phyloP scores from a whole-genome alignment of 2,329 filamentous ascomycete genomes.

The Seiridium unicorne region DNA sequence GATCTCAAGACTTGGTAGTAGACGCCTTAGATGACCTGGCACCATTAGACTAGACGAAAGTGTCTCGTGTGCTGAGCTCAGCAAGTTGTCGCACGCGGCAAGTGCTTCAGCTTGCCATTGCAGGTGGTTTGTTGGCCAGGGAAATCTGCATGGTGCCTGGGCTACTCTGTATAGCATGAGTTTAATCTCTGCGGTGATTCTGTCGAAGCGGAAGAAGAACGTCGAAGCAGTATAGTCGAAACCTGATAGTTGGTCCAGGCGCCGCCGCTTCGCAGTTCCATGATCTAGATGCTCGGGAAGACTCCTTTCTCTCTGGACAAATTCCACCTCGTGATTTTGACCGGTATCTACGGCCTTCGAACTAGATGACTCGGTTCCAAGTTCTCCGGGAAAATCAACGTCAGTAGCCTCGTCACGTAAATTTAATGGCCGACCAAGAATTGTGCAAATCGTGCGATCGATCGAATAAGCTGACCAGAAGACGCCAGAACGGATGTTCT shows the following conservation, averaged over 20 bases:
- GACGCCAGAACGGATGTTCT: constrained; percentile 26
- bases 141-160: constrained; percentile 6
- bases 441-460: constrained; percentile 50
- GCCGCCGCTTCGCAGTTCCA: neutral
- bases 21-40: neutral
- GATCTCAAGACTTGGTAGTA: constrained; percentile 2
- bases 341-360: neutral
- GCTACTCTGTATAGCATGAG: constrained; percentile 10
- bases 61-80: neutral
- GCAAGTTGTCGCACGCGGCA: constrained; percentile 1
- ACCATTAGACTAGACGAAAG: neutral
- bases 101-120: constrained; percentile 6
- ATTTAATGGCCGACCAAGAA: constrained; percentile 55
- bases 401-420: constrained; percentile 55
- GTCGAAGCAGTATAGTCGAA: neutral
- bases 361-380: neutral
- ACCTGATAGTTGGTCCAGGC: neutral
- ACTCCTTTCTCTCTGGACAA: neutral
- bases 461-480: constrained; percentile 55
- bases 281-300: neutral
- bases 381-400: constrained; percentile 34
- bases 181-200: constrained; percentile 9
- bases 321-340: neutral
- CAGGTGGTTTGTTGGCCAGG: constrained; percentile 5
- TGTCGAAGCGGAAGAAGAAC: constrained; percentile 8